Evolutionary conservation across 768 basidiomycete species (phyloP), one percentile per base, ranked within the genome.

Genomic region (Hypholoma fasciculare): DNA sequence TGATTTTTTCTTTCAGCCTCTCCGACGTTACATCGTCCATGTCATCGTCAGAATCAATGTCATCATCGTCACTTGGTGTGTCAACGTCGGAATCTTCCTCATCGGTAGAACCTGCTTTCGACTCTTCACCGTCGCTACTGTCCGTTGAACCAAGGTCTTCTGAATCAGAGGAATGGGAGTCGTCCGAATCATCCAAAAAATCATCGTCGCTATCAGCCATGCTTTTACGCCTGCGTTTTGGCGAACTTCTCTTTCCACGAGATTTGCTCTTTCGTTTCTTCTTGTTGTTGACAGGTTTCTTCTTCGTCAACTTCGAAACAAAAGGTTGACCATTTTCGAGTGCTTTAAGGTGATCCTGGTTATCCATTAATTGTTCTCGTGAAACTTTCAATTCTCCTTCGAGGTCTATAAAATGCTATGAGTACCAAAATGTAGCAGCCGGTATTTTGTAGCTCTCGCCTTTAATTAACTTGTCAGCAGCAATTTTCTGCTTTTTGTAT

Each of bases 221-320:
- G 34, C 66, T 34, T 34, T 34, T 69, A 54, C 76, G 77, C 43
- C 71, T 70, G 39, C 78, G 75, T 68, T 87, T 87, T 1, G 78
- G 64, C 0, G 80, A 74, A 4, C 74, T 76, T 40, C 68, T 64
- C 64, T 76, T 34, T 34, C 30, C 78, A 20, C 68, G 67, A 8
- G 75, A 61, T 4, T 58, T 61, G 60, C 77, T 79, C 71, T 85
- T 86, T 50, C 85, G 73, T 66, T 87, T 87, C 64, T 76, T 82
- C 40, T 71, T 67, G 7, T 59, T 56, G 2, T 61, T 48, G n/a
- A 52, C 62, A 52, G 55, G 59, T 38, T 64, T 52, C 37, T 63
- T 49, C 57, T 73, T 71, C 9, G 63, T 72, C 39, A 84, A 61
- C 40, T 61, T 71, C 11, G 82, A 76, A 23, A 65, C 72, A 60